Evolutionary conservation across 176 grass and related monocot species (phyloP).

Genomic region (Rhynchospora tenuis): DNA sequence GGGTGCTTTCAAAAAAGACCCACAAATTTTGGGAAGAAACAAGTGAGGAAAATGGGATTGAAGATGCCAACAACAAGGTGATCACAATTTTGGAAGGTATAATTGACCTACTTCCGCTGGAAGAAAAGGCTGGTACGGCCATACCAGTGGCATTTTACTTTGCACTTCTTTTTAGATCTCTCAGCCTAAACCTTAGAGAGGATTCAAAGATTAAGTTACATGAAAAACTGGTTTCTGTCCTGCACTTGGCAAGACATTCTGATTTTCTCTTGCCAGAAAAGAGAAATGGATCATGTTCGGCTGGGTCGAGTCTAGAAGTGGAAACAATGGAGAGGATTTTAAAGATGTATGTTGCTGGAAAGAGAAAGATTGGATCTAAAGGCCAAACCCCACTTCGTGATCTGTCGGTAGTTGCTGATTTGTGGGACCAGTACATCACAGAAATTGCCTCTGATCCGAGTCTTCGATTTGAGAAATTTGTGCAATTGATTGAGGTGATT

Average conservation of each 20-base stretch:
- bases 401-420: constrained; percentile 38
- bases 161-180: constrained; percentile 61
- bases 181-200: constrained; percentile 45
- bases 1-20: constrained; percentile 96
- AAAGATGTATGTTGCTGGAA: constrained; percentile 29
- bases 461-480: constrained; percentile 39
- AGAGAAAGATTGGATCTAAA: neutral
- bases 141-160: constrained; percentile 78
- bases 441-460: constrained; percentile 42
- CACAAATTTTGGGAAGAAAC: constrained; percentile 78
- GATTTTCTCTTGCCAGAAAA: constrained; percentile 74
- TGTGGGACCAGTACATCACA: constrained; percentile 70
- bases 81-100: constrained; percentile 50
- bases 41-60: constrained; percentile 44
- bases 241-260: constrained; percentile 58
- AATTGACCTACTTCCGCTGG: constrained; percentile 44
- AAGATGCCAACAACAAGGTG: constrained; percentile 49
- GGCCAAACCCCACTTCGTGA: constrained; percentile 16
- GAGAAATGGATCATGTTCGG: neutral
- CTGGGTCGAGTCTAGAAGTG: constrained; percentile 39
- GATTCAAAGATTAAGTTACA: constrained; percentile 36
- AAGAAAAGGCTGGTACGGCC: constrained; percentile 24
- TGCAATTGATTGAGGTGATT: constrained; percentile 46
- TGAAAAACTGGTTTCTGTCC: constrained; percentile 28
- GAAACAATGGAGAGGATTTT: constrained; percentile 57